Base-by-base conservation (phyloP, 305 asterid species). In the Euphrasia arctica region DNA sequence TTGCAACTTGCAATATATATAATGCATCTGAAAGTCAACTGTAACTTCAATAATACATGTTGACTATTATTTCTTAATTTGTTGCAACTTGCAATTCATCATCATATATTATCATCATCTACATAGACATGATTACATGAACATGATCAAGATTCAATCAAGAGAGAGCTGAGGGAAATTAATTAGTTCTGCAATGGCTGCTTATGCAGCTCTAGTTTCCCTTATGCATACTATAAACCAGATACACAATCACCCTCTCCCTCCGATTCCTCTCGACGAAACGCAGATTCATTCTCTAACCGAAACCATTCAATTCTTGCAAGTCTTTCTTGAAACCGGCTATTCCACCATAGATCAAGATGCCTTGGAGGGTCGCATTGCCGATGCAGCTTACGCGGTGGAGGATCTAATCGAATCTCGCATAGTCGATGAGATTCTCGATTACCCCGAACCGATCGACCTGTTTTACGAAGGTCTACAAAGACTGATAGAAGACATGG, bases 181-280 rank as follows among this genome's bases (percentile, higher is more conserved):
- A 25, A 25, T 25, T 0, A 25, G 27, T 25, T 25, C 27, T 25
- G 1, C 27, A 2, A 72, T 72, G 81, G 78, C 75, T 25, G 79
- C 82, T 51, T 77, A 73, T 52, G 82, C 72, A 52, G 65, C 79
- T 47, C 69, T 73, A 0, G 67, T 71, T 66, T 77, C 79, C 42
- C 60, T 77, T 0, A 11, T 48, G 62, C 59, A 49, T 1, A 28
- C 32, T 27, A 47, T 73, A 2, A 60, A 69, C 4, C 59, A 77
- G 36, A 32, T 77, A 36, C 31, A 64, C 8, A 51, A 52, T 9
- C 80, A 75, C 61, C 66, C 74, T 2, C 55, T 59, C 58, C 74
- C 58, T 15, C 77, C 74, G 1, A 31, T 71, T 39, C 31, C 60
- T 39, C 72, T 68, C 4, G 31, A 64, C 6, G 12, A 58, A 54